Base-by-base conservation (phyloP, 352 stramenopile species). In the Globisporangium cystogenes region DNA sequence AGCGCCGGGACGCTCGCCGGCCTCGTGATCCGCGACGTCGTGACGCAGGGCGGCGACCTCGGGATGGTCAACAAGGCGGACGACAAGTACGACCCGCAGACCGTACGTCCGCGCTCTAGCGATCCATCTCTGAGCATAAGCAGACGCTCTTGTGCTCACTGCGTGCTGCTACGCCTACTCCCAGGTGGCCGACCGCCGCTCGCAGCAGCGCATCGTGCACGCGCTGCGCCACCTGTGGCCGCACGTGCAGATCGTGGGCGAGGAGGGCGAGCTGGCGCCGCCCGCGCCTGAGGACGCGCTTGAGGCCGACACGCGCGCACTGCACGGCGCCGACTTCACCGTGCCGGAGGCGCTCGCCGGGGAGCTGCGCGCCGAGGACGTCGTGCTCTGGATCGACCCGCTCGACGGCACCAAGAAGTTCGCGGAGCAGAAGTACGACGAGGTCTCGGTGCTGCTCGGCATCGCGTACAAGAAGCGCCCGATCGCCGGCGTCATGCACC, bases 331-430 rank as follows among this genome's bases (percentile, higher is more conserved):
- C 23, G 51, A 52, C 15, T 55, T 74, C n/a, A 7, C 37, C 7
- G 43, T 65, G 29, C 37, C 50, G 1, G 53, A 46, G 1, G 42
- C 65, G 31, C 64, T 81, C 24, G 20, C 39, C 7, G 52, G 55
- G 1, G 33, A 53, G 23, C 65, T 91, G 18, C 57, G 73, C 16
- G 62, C 64, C 27, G 55, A 62, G 7, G 57, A 85, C 43, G 52
- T 91, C n/a, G 77, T 89, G 47, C 51, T 91, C 41, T 91, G 80
- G 80, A 78, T 91, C 51, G 80, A 91, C 44, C 80, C 80, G 37
- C 70, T 91, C 42, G 80, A 91, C 37, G 80, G 80, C 41, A 91
- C 80, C 26, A 88, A 88, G 58, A 85, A 82, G 42, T 91, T 91
- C 59, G 78, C 80, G 12, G 77, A 67, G 51, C 75, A 76, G 36